Evolutionary conservation across 176 grass and related monocot species (phyloP), one percentile per base, ranked within the genome.

Genomic region (Oryza punctata): DNA sequence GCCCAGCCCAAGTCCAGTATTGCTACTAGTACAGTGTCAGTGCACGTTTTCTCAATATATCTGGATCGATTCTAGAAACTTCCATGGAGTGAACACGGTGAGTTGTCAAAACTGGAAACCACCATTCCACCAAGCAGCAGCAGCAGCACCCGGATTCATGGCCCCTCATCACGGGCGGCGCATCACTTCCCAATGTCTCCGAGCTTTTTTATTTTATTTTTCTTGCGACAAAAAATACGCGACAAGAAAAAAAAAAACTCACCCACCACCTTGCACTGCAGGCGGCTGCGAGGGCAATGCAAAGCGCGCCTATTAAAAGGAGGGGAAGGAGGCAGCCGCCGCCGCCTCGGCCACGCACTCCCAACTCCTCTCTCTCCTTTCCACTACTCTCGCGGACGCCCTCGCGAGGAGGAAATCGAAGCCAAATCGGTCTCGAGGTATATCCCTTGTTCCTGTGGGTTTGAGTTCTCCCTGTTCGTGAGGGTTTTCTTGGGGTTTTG

Each of bases 231-330:
- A 3, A 54, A 54, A 21, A 54, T 21, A 21, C 18, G 5, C 6
- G 37, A 38, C 37, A 8, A 38, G 16, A 12, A 9, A 7, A 1
- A n/a, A 60, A 24, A 61, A 61, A 10, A 3, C 21, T 3, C 57
- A 23, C 57, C 57, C 19, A 24, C n/a, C 57, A 57, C 52, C 52
- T 57, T 57, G 52, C 49, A 6, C 14, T 54, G 49, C 49, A 19
- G 16, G 49, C 63, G 27, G n/a, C 19, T 65, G 37, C 25, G 29
- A 57, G 30, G 37, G 15, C 13, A 35, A 5, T 1, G 67, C 27
- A 2, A 50, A 23, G 13, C 80, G 16, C 59, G 26, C 59, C 59
- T 65, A 82, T 86, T 86, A 89, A 89, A 89, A 73, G 73, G 60
- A 57, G 67, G 70, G 70, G 69, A 23, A 23, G 9, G n/a, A 3